Evolutionary conservation across 139 green algal genomes (phyloP).

Genomic region (Picochlorum sp.): DNA sequence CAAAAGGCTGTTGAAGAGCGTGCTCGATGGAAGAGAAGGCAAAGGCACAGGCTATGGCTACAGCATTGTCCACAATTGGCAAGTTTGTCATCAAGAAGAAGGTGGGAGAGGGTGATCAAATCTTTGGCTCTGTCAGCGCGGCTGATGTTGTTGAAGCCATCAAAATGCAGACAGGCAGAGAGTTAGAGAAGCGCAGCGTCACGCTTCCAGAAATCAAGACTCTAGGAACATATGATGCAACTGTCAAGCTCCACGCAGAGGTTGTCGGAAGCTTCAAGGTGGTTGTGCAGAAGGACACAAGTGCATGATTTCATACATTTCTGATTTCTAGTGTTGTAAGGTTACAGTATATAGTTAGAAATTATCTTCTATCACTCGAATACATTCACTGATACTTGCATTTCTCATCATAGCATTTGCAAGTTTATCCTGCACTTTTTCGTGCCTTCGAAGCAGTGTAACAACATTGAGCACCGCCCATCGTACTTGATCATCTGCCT

Average conservation of each 20-base stretch:
- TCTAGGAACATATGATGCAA: constrained; percentile 68
- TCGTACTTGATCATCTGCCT: constrained; percentile 79
- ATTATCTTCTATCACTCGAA: constrained; percentile 67
- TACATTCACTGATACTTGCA: constrained; percentile 56
- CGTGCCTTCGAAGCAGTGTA: constrained; percentile 68
- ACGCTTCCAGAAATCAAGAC: constrained; percentile 83
- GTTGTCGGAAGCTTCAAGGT: constrained; percentile 77
- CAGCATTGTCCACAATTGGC: constrained; percentile 60
- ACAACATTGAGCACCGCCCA: constrained; percentile 89
- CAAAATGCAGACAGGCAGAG: constrained; percentile 61
- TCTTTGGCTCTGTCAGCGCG: constrained; percentile 71
- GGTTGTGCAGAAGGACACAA: constrained; percentile 62
- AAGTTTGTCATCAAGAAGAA: constrained; percentile 93
- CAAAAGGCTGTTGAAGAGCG: constrained; percentile 27
- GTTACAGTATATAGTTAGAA: constrained; percentile 29
- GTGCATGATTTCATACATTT: not conserved
- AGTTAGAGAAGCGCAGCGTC: constrained; percentile 63
- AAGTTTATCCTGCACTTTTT: constrained; percentile 50
- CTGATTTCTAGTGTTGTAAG: constrained; percentile 7
- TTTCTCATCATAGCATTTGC: constrained; percentile 61
- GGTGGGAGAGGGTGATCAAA: constrained; percentile 68
- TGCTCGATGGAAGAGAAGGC: constrained; percentile 50
- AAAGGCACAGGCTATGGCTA: constrained; percentile 45
- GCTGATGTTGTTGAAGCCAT: constrained; percentile 72
- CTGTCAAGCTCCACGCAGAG: constrained; percentile 65